phyloP scores from a whole-genome alignment of 2,329 filamentous ascomycete genomes.

The Diaporthe capsici region DNA sequence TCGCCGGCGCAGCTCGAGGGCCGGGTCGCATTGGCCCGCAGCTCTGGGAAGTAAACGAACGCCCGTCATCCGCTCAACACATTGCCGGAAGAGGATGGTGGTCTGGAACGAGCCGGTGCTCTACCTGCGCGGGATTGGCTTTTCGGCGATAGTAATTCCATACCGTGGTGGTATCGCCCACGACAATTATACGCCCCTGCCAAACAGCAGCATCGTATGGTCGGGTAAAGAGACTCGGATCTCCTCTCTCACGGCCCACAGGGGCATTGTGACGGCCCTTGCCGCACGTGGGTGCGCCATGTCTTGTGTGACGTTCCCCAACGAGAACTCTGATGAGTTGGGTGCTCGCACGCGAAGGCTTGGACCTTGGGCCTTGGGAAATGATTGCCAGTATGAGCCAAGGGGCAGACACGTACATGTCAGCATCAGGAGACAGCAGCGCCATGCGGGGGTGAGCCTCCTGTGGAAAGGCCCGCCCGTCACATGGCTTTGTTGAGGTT shows the following conservation, averaged over 20 bases:
- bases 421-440: slow-evolving; percentile 6
- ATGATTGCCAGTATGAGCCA: background rate
- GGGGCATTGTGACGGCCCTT: background rate
- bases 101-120: background rate
- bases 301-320: slow-evolving; percentile 39
- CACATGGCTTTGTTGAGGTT: background rate
- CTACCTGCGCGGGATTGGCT: background rate
- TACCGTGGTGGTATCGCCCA: slow-evolving; percentile 16
- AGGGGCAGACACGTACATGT: background rate
- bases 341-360: background rate
- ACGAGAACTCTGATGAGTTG: background rate
- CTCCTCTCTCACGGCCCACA: background rate
- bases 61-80: background rate
- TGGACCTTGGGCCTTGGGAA: background rate
- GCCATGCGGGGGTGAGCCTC: background rate
- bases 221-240: slow-evolving; percentile 6
- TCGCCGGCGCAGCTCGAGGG: slow-evolving; percentile 29
- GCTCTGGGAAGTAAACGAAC: slow-evolving; percentile 12
- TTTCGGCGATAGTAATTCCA: background rate
- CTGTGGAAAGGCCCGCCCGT: background rate
- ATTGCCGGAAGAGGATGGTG: background rate
- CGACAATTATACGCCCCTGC: background rate
- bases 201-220: slow-evolving; percentile 1
- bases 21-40: slow-evolving; percentile 37
- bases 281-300: slow-evolving; percentile 30